Conservation (phyloP, 306 rosid species). For the Lablab purpureus region DNA sequence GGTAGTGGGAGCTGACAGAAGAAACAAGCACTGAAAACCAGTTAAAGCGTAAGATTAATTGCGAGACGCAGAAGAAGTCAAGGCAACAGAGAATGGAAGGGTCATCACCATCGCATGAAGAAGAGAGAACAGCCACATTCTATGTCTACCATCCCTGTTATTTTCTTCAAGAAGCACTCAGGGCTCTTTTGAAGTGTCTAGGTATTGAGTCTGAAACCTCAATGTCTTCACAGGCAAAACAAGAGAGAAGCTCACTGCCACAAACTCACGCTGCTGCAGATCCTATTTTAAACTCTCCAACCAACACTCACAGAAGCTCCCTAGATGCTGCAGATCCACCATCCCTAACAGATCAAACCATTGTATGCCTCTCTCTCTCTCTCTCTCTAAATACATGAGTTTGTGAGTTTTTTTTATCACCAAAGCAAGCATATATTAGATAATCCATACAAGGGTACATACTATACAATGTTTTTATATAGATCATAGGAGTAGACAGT, state of each 20-base stretch:
- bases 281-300: not conserved
- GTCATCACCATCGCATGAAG: not conserved
- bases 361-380: not conserved
- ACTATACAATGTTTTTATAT: not conserved
- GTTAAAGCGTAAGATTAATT: not conserved
- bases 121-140: conserved; percentile 30
- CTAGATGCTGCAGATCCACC: conserved; percentile 37
- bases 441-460: not conserved
- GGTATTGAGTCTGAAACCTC: conserved; percentile 40
- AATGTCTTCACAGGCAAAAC: not conserved
- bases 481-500: not conserved
- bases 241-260: not conserved
- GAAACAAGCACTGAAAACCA: conserved; percentile 7
- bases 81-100: conserved; percentile 34
- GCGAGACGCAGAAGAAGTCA: conserved; percentile 17
- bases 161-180: conserved; percentile 44
- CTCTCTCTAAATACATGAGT: not conserved
- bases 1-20: not conserved
- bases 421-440: not conserved
- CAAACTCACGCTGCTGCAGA: not conserved
- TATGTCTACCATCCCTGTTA: conserved; percentile 29
- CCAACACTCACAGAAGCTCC: not conserved
- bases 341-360: not conserved
- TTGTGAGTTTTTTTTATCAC: too few species aligned
- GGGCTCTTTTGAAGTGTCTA: conserved; percentile 48